These are phyloP conservation scores for Sungouiozyma intestinalis DNA, from an alignment of 805 yeast species.

Conservation along the genomic window DNA sequence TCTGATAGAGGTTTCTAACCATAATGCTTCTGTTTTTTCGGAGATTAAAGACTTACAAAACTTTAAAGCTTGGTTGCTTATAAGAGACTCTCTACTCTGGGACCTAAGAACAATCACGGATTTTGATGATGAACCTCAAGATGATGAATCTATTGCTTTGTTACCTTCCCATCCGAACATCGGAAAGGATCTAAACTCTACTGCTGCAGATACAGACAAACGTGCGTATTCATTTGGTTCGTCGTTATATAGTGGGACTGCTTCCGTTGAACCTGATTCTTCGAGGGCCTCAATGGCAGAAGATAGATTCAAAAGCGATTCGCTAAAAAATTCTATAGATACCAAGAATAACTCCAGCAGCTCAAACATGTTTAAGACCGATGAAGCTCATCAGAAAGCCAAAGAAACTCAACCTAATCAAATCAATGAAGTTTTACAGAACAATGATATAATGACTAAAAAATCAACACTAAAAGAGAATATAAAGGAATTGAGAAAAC, in stretches of 20 bases:
- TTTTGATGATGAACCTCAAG: not conserved
- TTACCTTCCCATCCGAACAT: not conserved
- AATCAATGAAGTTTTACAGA: too few species aligned
- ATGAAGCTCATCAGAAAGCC: not conserved
- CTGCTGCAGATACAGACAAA: not conserved
- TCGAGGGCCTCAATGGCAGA: not conserved
- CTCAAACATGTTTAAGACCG: not conserved
- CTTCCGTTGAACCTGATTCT: not conserved
- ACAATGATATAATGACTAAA: slow-evolving; percentile 1
- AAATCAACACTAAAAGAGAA: not conserved
- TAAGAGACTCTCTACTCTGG: slow-evolving; percentile 27
- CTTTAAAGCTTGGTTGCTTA: slow-evolving; percentile 25
- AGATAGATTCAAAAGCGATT: not conserved
- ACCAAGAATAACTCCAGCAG: not conserved
- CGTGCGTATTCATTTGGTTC: not conserved
- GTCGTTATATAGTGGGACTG: not conserved
- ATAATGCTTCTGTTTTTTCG: slow-evolving; percentile 25
- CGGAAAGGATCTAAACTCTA: not conserved
- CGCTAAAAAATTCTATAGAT: not conserved
- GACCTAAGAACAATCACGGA: slow-evolving; percentile 16
- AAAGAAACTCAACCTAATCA: not conserved
- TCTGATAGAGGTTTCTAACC: slow-evolving; percentile 21
- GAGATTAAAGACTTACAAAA: slow-evolving; percentile 24
- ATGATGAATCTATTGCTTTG: not conserved
- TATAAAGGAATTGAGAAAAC: not conserved